phyloP scores from a whole-genome alignment of 1,139 yeast species.

The Scheffersomyces quercinus region DNA sequence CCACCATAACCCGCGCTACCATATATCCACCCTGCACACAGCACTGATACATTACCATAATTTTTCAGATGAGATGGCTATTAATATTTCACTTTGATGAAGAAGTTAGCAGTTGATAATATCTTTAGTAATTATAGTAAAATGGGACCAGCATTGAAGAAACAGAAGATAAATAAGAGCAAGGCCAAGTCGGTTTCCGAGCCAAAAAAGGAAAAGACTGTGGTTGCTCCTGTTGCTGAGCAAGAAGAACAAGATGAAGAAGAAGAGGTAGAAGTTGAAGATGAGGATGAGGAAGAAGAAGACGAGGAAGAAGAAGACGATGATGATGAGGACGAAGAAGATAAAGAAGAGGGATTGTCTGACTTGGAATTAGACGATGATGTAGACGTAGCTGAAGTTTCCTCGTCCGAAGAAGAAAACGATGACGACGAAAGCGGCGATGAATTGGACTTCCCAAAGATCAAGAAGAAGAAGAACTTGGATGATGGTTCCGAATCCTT shows the following conservation, averaged over 20 bases:
- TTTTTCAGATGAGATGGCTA: slow-evolving; percentile 5
- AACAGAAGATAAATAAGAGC: slow-evolving; percentile 17
- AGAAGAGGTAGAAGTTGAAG: slow-evolving; percentile 8
- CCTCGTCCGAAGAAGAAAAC: slow-evolving; percentile 19
- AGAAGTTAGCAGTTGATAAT: too few species aligned
- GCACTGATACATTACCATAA: background rate
- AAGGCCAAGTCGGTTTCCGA: slow-evolving; percentile 4
- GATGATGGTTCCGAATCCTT: slow-evolving; percentile 75
- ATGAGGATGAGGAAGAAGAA: slow-evolving; percentile 14
- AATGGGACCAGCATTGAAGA: slow-evolving; percentile 20
- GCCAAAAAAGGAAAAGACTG: slow-evolving; percentile 1
- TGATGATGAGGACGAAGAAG: slow-evolving; percentile 14
- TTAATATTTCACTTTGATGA: too few species aligned
- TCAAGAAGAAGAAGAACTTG: slow-evolving; percentile 54
- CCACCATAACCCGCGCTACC: too few species aligned
- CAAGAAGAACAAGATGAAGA: slow-evolving; percentile 6
- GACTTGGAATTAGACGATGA: slow-evolving; percentile 15
- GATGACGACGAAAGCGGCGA: slow-evolving; percentile 32
- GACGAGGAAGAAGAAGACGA: slow-evolving; percentile 18
- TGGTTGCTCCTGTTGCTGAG: background rate
- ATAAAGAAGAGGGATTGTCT: slow-evolving; percentile 16
- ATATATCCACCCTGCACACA: background rate
- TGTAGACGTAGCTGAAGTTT: slow-evolving; percentile 10
- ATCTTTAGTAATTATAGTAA: background rate
- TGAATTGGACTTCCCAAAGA: slow-evolving; percentile 17